Conservation (phyloP, 768 basidiomycete species). For the Symmetrospora coprosmae region DNA sequence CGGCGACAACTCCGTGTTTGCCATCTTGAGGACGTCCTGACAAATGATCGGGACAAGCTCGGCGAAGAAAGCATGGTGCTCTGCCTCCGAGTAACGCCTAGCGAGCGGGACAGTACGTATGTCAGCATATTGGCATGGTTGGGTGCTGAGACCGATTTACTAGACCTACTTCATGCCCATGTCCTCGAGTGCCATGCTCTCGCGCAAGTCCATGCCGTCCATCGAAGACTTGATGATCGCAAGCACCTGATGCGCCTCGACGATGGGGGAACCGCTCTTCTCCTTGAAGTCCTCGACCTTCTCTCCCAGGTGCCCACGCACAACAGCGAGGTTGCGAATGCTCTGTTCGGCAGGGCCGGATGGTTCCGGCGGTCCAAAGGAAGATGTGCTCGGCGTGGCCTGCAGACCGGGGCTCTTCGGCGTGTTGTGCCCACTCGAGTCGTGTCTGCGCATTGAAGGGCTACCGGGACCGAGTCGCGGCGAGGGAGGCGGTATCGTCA, state of each 20-base stretch:
- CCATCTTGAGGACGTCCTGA: not conserved
- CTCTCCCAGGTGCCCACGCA: slow-evolving; percentile 4
- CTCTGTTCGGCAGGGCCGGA: slow-evolving; percentile 8
- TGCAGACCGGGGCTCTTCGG: slow-evolving; percentile 8
- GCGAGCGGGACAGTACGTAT: not conserved
- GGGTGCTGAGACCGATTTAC: not conserved
- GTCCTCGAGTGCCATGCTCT: slow-evolving; percentile 17
- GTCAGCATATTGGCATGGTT: no score
- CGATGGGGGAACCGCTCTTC: not conserved
- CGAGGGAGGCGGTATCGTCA: not conserved
- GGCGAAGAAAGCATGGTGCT: slow-evolving; percentile 5
- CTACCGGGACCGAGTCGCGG: not conserved
- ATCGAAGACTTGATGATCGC: slow-evolving; percentile 18
- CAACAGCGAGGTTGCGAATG: slow-evolving; percentile 6
- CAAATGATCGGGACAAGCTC: slow-evolving; percentile 6
- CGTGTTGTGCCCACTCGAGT: not conserved
- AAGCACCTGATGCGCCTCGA: slow-evolving; percentile 13
- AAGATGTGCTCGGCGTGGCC: no score
- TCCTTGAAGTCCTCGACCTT: slow-evolving; percentile 10
- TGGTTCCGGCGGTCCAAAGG: slow-evolving; percentile 2
- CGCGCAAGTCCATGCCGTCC: slow-evolving; percentile 17
- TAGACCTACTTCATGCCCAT: not conserved
- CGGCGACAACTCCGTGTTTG: not conserved
- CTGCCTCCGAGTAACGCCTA: slow-evolving; percentile 3
- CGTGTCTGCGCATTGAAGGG: not conserved